Evolutionary conservation across 805 yeast species (phyloP).

Genomic region (Yamadazyma paraphyllophila): DNA sequence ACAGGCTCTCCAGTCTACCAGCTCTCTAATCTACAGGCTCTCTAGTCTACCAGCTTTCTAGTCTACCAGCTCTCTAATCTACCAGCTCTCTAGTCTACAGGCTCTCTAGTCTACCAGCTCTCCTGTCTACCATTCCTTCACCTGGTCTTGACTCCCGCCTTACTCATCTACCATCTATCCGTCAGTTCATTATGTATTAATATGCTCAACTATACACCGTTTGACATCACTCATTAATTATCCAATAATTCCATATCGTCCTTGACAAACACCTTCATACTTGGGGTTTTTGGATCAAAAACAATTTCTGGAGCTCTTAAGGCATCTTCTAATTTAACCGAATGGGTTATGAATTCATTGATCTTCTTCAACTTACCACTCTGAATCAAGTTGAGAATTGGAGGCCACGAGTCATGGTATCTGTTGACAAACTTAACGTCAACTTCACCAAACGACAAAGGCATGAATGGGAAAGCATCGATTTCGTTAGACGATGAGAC

Average conservation of each 20-base stretch:
- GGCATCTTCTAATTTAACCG: slow-evolving; percentile 21
- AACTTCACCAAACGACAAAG: slow-evolving; percentile 20
- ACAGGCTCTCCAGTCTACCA: no score
- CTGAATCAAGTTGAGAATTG: slow-evolving; percentile 15
- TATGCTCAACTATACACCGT: slow-evolving; percentile 14
- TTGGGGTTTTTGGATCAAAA: slow-evolving; percentile 16
- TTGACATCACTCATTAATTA: not conserved
- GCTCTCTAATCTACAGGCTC: no score
- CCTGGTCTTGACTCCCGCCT: no score
- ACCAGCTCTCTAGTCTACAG: no score
- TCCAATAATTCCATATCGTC: slow-evolving; percentile 16
- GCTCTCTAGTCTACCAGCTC: no score
- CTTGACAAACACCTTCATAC: slow-evolving; percentile 17
- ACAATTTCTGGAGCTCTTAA: slow-evolving; percentile 18
- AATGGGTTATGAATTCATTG: slow-evolving; percentile 20
- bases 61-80: no score
- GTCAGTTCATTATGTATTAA: slow-evolving; percentile 9
- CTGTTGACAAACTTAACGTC: slow-evolving; percentile 18
- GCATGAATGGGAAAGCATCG: slow-evolving; percentile 24
- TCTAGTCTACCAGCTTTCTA: no score
- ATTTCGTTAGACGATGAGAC: slow-evolving; percentile 19
- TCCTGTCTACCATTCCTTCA: no score
- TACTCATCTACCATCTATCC: not conserved
- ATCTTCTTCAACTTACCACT: slow-evolving; percentile 17
- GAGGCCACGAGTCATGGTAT: slow-evolving; percentile 19